Conservation (phyloP, 2,329 filamentous ascomycete species). For the Botrytis elliptica region DNA sequence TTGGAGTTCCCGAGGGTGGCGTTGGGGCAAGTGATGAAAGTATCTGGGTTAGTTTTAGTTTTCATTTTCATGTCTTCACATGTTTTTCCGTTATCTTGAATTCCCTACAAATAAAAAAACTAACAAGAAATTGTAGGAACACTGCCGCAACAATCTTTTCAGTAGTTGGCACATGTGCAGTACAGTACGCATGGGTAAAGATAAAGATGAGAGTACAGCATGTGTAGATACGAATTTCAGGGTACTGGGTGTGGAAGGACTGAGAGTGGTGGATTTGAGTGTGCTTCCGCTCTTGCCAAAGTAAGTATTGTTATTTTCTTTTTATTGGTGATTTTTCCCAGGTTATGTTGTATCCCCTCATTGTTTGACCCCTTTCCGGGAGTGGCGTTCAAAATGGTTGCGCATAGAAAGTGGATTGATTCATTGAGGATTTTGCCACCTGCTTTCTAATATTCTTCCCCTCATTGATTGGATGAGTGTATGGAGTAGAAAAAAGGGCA, state of each 20-base stretch:
- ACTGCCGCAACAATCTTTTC: background rate
- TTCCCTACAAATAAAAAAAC: background rate
- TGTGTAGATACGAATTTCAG: slow-evolving; percentile 52
- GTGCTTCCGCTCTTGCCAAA: slow-evolving; percentile 51
- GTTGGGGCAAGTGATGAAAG: background rate
- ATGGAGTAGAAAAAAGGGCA: background rate
- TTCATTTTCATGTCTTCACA: background rate
- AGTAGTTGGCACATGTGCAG: slow-evolving; percentile 17
- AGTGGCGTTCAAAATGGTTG: background rate
- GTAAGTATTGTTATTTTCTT: slow-evolving; percentile 36
- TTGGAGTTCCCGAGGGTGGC: background rate
- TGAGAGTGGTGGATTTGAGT: slow-evolving; percentile 53
- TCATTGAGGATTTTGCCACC: background rate
- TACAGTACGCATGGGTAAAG: background rate
- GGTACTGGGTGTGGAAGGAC: slow-evolving; percentile 48
- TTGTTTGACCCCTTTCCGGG: background rate
- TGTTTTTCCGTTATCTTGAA: too few relatives aligned
- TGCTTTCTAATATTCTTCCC: background rate
- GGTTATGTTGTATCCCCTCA: background rate
- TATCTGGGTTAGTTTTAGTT: slow-evolving; percentile 12
- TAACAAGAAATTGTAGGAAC: background rate
- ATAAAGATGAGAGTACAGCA: slow-evolving; percentile 42
- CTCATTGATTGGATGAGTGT: rapidly evolving
- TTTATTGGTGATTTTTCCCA: rapidly evolving
- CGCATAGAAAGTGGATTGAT: background rate